These are phyloP conservation scores for Adansonia digitata DNA, from an alignment of 345 rosid species.

Conservation along the genomic window DNA sequence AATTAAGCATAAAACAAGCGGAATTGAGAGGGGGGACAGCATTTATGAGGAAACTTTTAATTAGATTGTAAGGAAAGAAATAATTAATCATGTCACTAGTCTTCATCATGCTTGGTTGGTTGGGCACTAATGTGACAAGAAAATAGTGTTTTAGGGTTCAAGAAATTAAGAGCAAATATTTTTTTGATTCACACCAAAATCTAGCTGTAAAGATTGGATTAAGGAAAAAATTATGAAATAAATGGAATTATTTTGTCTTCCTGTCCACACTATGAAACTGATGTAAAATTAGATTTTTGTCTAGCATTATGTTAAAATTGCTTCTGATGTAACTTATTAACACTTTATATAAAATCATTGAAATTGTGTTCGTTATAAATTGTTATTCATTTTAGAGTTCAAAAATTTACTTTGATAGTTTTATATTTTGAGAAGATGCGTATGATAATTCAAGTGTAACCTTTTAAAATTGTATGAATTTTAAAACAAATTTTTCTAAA, in stretches of 20 bases:
- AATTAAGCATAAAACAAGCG: neutral
- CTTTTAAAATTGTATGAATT: too few relatives aligned
- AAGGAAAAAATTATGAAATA: neutral
- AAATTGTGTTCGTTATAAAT: too few relatives aligned
- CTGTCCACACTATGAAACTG: neutral
- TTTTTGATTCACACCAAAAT: slow-evolving; percentile 1
- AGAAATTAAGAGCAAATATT: neutral
- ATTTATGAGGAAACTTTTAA: too few relatives aligned
- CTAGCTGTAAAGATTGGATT: neutral
- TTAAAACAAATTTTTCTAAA: too few relatives aligned
- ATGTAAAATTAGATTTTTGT: neutral
- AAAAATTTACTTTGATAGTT: too few relatives aligned
- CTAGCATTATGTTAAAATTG: neutral
- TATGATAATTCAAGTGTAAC: too few relatives aligned
- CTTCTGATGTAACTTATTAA: too few relatives aligned
- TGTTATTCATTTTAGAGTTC: too few relatives aligned
- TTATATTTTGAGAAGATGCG: too few relatives aligned
- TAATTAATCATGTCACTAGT: slow-evolving; percentile 4
- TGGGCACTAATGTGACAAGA: slow-evolving; percentile 7
- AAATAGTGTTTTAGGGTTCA: neutral
- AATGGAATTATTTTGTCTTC: slow-evolving; percentile 3
- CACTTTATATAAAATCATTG: too few relatives aligned
- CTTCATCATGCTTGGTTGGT: slow-evolving; percentile 11
- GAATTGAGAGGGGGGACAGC: too few relatives aligned
- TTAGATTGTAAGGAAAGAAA: too few relatives aligned